Evolutionary conservation across 179 eudicot genomes (phyloP), one percentile per base, ranked within the genome.

Genomic region (Corrigiola litoralis): DNA sequence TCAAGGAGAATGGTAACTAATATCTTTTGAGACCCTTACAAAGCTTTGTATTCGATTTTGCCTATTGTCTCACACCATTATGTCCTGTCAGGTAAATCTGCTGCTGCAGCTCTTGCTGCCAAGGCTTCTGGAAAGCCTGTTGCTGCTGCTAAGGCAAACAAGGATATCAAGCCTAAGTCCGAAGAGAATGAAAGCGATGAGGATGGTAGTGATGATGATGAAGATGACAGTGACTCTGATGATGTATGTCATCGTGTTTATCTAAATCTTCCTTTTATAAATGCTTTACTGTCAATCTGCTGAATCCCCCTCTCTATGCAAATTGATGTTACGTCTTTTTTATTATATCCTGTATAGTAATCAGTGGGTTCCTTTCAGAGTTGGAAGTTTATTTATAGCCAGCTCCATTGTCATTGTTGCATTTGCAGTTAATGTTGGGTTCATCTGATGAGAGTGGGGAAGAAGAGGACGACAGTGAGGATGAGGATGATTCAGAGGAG

Each of bases 401-500:
- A 25, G 21, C 12, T n/a, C 3, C 2, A 36, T 49, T 34, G 14
- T 25, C 11, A 16, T 42, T 42, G 27, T 5, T n/a, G 59, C 24
- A 40, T 14, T 21, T 17, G 18, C 24, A 1, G 8, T 53, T 40
- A 4, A 33, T 29, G 1, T 63, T n/a, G 18, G 2, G 12, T 34
- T 28, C 18, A 4, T 44, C 25, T 64, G 41, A 68, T 70, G 79
- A 75, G 50, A 2, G 44, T 36, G 48, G 1, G 32, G 17, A 18
- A 6, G 11, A 24, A 10, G 48, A 48, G 47, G 77, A 68, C 2
- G 69, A 49, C 17, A 58, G 40, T 51, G 82, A 72, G 13, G 72
- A 75, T 18, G 81, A 70, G 0, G 75, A 54, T 18, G 75, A 63
- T 3, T 61, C 79, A 6, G 80, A 74, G 50, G 81, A 79, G 1